phyloP scores from a whole-genome alignment of 2,329 filamentous ascomycete genomes.

The Ceratocystis albifundus region DNA sequence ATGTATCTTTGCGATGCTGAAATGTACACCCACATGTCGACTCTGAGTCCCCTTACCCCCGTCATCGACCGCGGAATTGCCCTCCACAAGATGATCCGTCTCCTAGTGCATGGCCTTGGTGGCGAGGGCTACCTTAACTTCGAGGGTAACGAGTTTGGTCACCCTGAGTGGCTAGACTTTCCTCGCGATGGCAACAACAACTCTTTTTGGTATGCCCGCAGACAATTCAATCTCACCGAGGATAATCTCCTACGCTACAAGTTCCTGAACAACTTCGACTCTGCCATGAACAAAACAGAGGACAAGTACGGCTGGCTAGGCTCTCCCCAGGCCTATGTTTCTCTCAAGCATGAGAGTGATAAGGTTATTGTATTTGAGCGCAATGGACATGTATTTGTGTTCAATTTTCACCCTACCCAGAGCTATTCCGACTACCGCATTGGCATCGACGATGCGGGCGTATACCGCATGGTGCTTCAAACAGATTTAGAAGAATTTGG shows the following conservation, averaged over 20 bases:
- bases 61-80: slow-evolving; percentile 83
- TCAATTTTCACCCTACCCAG: slow-evolving; percentile 81
- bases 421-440: slow-evolving; percentile 91
- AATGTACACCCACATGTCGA: slow-evolving; percentile 97
- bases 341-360: slow-evolving; percentile 83
- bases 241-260: slow-evolving; percentile 76
- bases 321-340: slow-evolving; percentile 76
- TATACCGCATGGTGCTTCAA: slow-evolving; percentile 77
- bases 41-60: slow-evolving; percentile 67
- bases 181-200: slow-evolving; percentile 86
- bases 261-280: slow-evolving; percentile 89
- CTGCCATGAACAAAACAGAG: slow-evolving; percentile 78
- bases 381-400: slow-evolving; percentile 78
- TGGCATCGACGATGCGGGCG: slow-evolving; percentile 72
- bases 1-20: slow-evolving; percentile 98
- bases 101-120: slow-evolving; percentile 80
- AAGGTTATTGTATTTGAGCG: slow-evolving; percentile 95
- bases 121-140: slow-evolving; percentile 98
- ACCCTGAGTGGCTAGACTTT: slow-evolving; percentile 98
- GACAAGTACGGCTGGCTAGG: slow-evolving; percentile 86
- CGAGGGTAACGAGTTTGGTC: slow-evolving; percentile 96
- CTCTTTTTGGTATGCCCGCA: slow-evolving; percentile 86
- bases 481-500: slow-evolving; percentile 68
- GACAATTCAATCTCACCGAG: slow-evolving; percentile 85
- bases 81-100: slow-evolving; percentile 93